These are phyloP conservation scores for Talaromyces sp. DNA, from an alignment of 2,329 filamentous ascomycete genomes.

Conservation along the genomic window DNA sequence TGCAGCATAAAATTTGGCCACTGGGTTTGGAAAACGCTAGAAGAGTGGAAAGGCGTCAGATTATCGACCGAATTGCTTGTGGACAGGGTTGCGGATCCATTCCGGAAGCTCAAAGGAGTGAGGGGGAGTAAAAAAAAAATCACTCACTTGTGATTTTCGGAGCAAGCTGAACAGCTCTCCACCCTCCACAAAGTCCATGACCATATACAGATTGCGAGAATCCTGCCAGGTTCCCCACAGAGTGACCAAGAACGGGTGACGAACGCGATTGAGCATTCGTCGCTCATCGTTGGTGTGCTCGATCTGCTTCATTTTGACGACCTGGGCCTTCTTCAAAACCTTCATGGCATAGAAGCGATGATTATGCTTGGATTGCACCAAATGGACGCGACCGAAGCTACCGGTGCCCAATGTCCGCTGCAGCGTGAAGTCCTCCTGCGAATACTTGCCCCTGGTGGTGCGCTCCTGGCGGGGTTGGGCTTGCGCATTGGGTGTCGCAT, in stretches of 20 bases:
- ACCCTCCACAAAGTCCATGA: slow-evolving; percentile 99
- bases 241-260: slow-evolving; percentile 96
- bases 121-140: background rate
- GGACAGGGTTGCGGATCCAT: slow-evolving; percentile 1
- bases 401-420: slow-evolving; percentile 92
- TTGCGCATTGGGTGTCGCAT: slow-evolving; percentile 21
- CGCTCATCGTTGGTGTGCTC: slow-evolving; percentile 99
- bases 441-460: slow-evolving; percentile 96
- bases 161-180: slow-evolving; percentile 95
- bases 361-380: slow-evolving; percentile 98
- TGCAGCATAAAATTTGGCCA: slow-evolving; percentile 98
- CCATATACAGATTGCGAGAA: slow-evolving; percentile 95
- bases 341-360: slow-evolving; percentile 98
- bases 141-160: slow-evolving; percentile 82
- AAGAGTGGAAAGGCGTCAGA: background rate
- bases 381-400: slow-evolving; percentile 93
- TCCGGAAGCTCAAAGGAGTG: background rate
- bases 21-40: slow-evolving; percentile 95
- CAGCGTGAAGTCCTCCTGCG: slow-evolving; percentile 84
- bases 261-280: slow-evolving; percentile 92
- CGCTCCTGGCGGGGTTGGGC: slow-evolving; percentile 46
- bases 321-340: slow-evolving; percentile 96
- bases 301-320: slow-evolving; percentile 99
- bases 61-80: slow-evolving; percentile 12
- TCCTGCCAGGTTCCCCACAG: slow-evolving; percentile 99